Evolutionary conservation across 192 early-diverging fungal species (phyloP), one percentile per base, ranked within the genome.

Genomic region (Mycoemilia scoparia): DNA sequence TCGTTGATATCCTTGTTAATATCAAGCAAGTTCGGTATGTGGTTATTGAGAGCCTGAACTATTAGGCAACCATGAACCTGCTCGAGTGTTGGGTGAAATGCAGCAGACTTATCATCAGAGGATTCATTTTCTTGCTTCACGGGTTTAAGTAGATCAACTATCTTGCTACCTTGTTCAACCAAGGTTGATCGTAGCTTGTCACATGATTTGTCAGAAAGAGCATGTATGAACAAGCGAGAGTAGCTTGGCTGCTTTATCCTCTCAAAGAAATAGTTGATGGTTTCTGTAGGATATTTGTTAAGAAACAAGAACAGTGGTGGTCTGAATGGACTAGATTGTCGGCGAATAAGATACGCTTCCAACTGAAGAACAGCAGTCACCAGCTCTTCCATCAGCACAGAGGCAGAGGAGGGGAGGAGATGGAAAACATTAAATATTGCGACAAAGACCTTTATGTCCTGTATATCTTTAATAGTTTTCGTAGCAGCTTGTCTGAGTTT

Each of bases 341-440:
- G 69, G 25, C 96, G 75, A 21, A 79, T 68, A 26, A 95, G 43
- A 25, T 78, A 66, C 5, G 62, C 40, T 46, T 99, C 96, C 56
- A 99, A 61, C 5, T 86, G 75, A 4, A 96, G 47, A 1, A 96
- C 84, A 9, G 76, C 71, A 3, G 75, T 73, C 9, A 97, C 82
- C 16, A 99, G 51, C 13, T 96, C 84, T 28, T 84, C 83, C 64
- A 99, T 63, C 38, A 96, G 91, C 12, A 91, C 63, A 60, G 83
- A 66, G 9, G 96, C 96, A 0, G 84, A 71, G 18, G 87, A 51
- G 2, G 92, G 96, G 19, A 99, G 55, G 32, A 96, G 52, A 43
- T 88, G 79, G 46, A 97, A 96, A 0, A 97, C 77, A 34, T 95
- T 75, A 32, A 96, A 49, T 9, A 96, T 95, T 2, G 82, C 85